Evolutionary conservation across 495 filamentous ascomycete species (phyloP), one percentile per base, ranked within the genome.

Genomic region (Saxophila tyrrhenica): DNA sequence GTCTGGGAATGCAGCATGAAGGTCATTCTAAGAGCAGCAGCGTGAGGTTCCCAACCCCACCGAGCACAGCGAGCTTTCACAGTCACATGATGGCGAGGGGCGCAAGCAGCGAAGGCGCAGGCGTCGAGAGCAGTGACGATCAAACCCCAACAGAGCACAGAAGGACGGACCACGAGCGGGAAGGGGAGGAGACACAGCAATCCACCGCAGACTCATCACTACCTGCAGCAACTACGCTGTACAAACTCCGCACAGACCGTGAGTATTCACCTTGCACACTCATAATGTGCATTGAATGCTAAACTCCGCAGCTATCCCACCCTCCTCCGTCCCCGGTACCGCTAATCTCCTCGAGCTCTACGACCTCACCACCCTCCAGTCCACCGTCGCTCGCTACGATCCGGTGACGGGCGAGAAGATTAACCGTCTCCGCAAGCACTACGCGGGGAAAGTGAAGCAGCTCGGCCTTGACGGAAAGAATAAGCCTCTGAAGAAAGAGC

Each of bases 381-480:
- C 76, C 54, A 79, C 74, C 48, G 83, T 87, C 52, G 81, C 80
- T 48, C 72, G 84, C 51, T 73, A 72, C 48, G 81, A 88, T 64
- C 78, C 81, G 2, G 65, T 73, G 3, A 85, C 79, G 5, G 82
- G 81, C 39, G 80, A 81, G 58, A 87, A 87, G 67, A 83, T 82
- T 61, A 86, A 86, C 62, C 79, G 81, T 58, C 71, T 88, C 29
- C 71, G 84, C 52, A 87, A 87, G 64, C 84, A 83, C 16, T 88
- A 87, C 65, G 82, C 87, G 62, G 79, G 79, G 47, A 80, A 85
- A 60, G 70, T 86, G 60, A 83, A 83, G 61, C 70, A 69, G 8
- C 59, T 85, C 20, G 74, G 73, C 21, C 67, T 88, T 21, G 73
- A 82, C 22, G 84, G 84, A 21, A 77, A 77, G 50, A 81, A 83